Percentiles rank a stretch among this genome's conserved stretches.
Evolutionary conservation across 179 eudicot genomes (phyloP).

Genomic region (Actinidia arguta): DNA sequence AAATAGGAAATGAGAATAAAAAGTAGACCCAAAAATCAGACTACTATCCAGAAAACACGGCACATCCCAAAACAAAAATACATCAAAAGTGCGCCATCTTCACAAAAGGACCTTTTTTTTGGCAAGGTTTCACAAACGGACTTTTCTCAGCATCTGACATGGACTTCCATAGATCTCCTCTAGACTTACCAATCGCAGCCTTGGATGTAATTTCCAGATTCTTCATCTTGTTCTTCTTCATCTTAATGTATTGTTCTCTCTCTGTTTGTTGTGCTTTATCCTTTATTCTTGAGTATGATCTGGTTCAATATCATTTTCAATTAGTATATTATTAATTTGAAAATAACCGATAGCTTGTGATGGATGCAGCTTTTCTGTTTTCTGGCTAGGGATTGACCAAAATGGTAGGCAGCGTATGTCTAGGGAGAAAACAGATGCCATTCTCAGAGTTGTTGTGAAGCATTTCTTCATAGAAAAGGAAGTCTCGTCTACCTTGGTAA

Average conservation of each 20-base stretch:
- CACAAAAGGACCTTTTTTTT: too few species aligned
- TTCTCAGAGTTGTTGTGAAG: slow-evolving; percentile 79
- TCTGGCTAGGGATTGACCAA: slow-evolving; percentile 90
- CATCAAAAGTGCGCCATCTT: too few species aligned
- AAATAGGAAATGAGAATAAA: too few species aligned
- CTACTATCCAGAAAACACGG: too few species aligned
- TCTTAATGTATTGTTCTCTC: not conserved
- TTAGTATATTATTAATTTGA: not conserved
- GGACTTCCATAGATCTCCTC: too few species aligned
- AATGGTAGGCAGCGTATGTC: slow-evolving; percentile 75
- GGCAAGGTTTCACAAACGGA: too few species aligned
- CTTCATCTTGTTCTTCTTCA: too few species aligned
- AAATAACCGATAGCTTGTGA: slow-evolving; percentile 13
- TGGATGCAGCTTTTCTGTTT: slow-evolving; percentile 73
- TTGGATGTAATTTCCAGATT: too few species aligned
- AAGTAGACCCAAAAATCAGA: too few species aligned
- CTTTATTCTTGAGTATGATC: not conserved
- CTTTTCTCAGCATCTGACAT: too few species aligned
- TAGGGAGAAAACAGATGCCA: slow-evolving; percentile 74
- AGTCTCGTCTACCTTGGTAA: slow-evolving; percentile 95
- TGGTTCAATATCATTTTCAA: not conserved
- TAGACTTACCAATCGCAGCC: too few species aligned
- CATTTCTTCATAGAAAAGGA: slow-evolving; percentile 94
- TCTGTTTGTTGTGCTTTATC: not conserved
- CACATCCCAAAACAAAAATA: too few species aligned